Conservation (phyloP, 441 rosid species). For the Corymbia citriodora region DNA sequence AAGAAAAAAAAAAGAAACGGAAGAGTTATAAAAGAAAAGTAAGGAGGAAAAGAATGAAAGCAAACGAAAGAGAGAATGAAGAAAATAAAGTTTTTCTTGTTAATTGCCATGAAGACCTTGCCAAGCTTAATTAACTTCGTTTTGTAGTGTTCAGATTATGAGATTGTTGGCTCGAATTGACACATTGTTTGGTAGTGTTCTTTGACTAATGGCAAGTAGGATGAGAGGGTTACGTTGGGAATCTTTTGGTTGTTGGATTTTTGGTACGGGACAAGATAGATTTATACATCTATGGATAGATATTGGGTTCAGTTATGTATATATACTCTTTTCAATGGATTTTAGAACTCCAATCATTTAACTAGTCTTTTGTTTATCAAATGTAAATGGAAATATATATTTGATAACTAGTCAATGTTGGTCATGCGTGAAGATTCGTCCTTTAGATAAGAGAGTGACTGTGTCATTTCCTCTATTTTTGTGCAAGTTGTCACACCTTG, state of each 20-base stretch:
- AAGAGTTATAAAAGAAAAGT: neutral
- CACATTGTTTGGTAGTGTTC: neutral
- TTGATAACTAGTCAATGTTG: neutral
- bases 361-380: neutral
- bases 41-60: neutral
- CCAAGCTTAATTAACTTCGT: neutral
- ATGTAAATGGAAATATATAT: neutral
- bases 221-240: neutral
- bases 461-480: neutral
- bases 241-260: neutral
- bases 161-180: neutral
- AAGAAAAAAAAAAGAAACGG: neutral
- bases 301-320: neutral
- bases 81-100: neutral
- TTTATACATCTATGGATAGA: neutral
- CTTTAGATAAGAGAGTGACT: rapidly evolving
- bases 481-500: neutral
- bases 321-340: neutral
- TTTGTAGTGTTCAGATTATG: neutral
- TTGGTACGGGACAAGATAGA: neutral
- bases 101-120: neutral
- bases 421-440: rapidly evolving
- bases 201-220: neutral
- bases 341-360: neutral
- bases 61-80: neutral